Evolutionary conservation across 768 basidiomycete genomes (phyloP).

Genomic region (Candolleomyces efflorescens): DNA sequence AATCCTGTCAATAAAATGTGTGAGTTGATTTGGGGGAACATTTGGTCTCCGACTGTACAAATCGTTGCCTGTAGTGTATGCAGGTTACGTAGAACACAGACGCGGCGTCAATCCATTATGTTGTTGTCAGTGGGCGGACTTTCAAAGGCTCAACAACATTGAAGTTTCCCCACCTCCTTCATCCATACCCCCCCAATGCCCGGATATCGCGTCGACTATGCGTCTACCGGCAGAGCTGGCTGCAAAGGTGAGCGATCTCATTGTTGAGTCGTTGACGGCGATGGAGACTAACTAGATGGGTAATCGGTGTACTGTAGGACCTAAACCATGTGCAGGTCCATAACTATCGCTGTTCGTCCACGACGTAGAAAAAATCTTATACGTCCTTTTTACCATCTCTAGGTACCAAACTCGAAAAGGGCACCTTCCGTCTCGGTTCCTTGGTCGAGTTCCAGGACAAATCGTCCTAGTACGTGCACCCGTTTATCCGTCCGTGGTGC

Average conservation of each 20-base stretch:
- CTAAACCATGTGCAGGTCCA: conserved; percentile 72
- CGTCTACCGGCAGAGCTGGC: conserved; percentile 60
- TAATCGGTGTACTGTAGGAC: conserved; percentile 42
- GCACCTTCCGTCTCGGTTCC: conserved; percentile 65
- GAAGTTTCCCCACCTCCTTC: conserved; percentile 22
- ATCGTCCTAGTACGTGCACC: conserved; percentile 50
- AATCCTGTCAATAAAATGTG: no score
- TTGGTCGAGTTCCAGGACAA: conserved; percentile 72
- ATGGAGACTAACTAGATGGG: conserved; percentile 4
- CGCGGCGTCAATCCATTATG: conserved; percentile 41
- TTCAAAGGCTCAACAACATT: conserved; percentile 32
- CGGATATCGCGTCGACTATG: conserved; percentile 76
- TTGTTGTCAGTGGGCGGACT: conserved; percentile 43
- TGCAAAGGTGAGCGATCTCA: conserved; percentile 59
- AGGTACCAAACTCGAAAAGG: conserved; percentile 75
- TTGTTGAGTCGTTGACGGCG: conserved; percentile 19
- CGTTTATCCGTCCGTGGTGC: no score
- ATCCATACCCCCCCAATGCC: conserved; percentile 31
- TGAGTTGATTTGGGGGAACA: no score
- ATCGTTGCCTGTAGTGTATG: no score
- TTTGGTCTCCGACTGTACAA: no score
- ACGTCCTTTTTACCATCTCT: conserved; percentile 16
- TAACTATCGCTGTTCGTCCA: background rate
- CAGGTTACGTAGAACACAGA: no score
- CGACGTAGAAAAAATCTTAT: background rate